Evolutionary conservation across 345 rosid species (phyloP).

Genomic region (Brassica carinata): DNA sequence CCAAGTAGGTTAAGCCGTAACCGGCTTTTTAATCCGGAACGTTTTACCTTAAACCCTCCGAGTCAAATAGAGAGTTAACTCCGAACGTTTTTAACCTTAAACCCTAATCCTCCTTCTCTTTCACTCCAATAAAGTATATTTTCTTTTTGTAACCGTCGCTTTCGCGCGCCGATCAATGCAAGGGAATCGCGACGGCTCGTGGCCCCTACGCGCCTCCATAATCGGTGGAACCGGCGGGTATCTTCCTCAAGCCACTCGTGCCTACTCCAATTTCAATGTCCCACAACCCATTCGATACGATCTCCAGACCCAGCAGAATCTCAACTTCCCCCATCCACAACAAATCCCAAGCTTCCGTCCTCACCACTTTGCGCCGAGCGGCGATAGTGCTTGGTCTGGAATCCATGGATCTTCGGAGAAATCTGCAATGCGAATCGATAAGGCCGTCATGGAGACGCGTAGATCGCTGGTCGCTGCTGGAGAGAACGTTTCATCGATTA

Average conservation of each 20-base stretch:
- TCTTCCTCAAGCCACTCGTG: constrained; percentile 19
- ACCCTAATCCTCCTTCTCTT: neutral
- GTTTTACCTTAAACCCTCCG: neutral
- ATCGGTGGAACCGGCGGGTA: constrained; percentile 8
- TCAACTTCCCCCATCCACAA: constrained; percentile 33
- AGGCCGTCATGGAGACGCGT: constrained; percentile 50
- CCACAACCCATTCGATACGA: constrained; percentile 33
- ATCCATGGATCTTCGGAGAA: neutral
- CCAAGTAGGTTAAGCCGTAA: neutral
- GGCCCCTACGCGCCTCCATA: constrained; percentile 17
- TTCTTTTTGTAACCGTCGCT: neutral
- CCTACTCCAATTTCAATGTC: constrained; percentile 28
- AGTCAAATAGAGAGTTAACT: neutral
- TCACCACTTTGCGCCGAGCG: constrained; percentile 29
- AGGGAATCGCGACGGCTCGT: constrained; percentile 28
- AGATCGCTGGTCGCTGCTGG: constrained; percentile 45
- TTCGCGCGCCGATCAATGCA: constrained; percentile 26
- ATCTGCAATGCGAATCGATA: constrained; percentile 41
- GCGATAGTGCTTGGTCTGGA: constrained; percentile 5
- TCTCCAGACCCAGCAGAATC: constrained; percentile 38
- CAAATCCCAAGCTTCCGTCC: constrained; percentile 35
- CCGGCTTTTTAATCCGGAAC: neutral
- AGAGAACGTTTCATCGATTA: constrained; percentile 57
- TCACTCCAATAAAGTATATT: neutral
- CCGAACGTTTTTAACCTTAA: neutral